Evolutionary conservation across 2,329 filamentous ascomycete species (phyloP).

Genomic region (Berkeleyomyces rouxiae): DNA sequence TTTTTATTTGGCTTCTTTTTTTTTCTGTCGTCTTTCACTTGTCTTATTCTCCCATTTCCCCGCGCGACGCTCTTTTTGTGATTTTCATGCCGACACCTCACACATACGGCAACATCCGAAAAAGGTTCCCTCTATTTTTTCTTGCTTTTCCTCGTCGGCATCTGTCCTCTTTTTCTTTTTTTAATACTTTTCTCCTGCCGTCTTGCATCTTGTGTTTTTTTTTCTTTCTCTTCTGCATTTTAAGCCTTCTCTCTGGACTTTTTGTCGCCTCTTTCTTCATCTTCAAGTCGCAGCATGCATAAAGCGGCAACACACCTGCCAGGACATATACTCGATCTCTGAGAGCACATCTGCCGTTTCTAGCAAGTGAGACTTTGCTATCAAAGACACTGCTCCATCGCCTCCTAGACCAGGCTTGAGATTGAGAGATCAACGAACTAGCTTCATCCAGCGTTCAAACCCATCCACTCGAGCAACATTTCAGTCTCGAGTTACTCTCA

Average conservation of each 20-base stretch:
- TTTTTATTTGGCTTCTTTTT: neutral
- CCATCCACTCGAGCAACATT: neutral
- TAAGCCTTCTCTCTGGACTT: neutral
- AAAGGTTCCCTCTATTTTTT: neutral
- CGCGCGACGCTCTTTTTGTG: neutral
- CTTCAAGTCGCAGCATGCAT: neutral
- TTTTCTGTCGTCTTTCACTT: neutral
- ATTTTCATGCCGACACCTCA: neutral
- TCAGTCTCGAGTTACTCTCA: neutral
- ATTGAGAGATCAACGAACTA: neutral
- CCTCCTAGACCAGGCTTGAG: neutral
- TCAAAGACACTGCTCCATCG: neutral
- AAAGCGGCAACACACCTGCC: neutral
- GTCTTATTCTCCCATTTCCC: neutral
- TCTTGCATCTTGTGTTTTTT: neutral
- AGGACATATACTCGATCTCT: neutral
- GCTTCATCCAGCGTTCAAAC: neutral
- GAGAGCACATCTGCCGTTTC: neutral
- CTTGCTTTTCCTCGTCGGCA: neutral
- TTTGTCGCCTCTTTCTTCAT: neutral
- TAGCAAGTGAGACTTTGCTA: constrained; percentile 1
- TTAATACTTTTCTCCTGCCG: neutral
- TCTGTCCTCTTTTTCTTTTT: neutral
- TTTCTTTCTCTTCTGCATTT: neutral
- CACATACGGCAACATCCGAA: too few relatives aligned